phyloP scores from a whole-genome alignment of 139 green algal species.

The Gonium pectorale region DNA sequence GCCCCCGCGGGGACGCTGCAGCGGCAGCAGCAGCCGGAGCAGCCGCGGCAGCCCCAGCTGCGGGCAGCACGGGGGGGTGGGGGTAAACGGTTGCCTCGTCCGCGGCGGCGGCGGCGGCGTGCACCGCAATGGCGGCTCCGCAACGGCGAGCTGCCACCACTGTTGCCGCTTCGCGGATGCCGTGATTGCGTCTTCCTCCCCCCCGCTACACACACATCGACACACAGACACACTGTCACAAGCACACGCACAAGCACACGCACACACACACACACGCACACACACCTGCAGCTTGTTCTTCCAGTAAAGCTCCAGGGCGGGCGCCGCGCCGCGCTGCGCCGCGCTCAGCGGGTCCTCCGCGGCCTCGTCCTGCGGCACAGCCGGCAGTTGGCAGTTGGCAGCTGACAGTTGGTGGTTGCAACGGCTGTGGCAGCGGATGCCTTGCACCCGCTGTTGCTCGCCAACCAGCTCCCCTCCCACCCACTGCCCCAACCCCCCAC shows the following conservation, averaged over 20 bases:
- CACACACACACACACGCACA: neutral
- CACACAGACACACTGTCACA: neutral
- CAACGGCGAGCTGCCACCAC: neutral
- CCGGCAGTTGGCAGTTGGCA: too few species aligned
- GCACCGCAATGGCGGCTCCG: too few species aligned
- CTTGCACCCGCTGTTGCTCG: too few species aligned
- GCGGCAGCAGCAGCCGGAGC: too few species aligned
- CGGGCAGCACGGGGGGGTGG: too few species aligned
- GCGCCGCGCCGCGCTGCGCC: slow-evolving; percentile 40
- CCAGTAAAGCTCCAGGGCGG: slow-evolving; percentile 81
- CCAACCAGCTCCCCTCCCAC: neutral
- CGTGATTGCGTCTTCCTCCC: neutral
- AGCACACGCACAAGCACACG: neutral
- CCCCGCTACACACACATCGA: neutral
- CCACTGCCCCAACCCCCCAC: neutral
- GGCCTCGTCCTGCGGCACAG: slow-evolving; percentile 76
- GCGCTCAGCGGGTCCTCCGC: slow-evolving; percentile 79
- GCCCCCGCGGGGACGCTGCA: too few species aligned
- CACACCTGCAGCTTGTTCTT: slow-evolving; percentile 70
- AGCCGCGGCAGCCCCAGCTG: too few species aligned
- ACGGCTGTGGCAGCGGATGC: too few species aligned
- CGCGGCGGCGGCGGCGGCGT: too few species aligned
- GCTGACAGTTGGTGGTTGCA: too few species aligned
- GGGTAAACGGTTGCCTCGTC: too few species aligned
- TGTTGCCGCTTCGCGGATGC: neutral